Evolutionary conservation across 2,329 filamentous ascomycete species (phyloP), one percentile per base, ranked within the genome.

Genomic region (Helotiales sp.): DNA sequence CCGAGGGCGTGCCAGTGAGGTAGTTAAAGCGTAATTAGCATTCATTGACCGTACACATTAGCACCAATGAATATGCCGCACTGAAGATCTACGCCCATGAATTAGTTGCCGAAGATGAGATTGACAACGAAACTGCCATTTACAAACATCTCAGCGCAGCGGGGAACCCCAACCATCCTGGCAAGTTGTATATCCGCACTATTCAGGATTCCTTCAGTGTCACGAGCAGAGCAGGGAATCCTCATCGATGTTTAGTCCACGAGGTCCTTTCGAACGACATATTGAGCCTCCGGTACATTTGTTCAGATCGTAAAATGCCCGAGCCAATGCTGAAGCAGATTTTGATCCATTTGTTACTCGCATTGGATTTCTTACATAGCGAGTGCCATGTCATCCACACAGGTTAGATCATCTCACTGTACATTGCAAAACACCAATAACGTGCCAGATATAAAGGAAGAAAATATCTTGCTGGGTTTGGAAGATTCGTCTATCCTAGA

Each of bases 381-480:
- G 94, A 98, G 81, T 98, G 95, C 81, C 94, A 95, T 77, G 97
- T 98, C 82, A 97, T 97, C 75, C 95, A 98, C 80, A 98, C 95
- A 67, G 94, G 97, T 77, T 28, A 66, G 63, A 45, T 66, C 34
- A 47, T 70, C 26, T 66, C 57, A 69, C 50, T 55, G 58, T 67
- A 24, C 65, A 45, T 63, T 69, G 43, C 6, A 55, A 66, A 61
- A 55, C 64, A 62, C 69, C 72, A 34, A 70, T 62, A 71, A 34
- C 68, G 50, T 69, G 54, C 37, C 15, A 70, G 70, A 68, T 70
- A 71, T 73, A 63, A 73, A 71, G 68, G 71, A 70, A 68, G 68
- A 71, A 52, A 72, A 71, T 67, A 71, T 73, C 58, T 68, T 73
- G 57, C 65, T 70, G 26, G 62, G 63, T 61, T 68, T 73, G 7